Evolutionary conservation across 768 basidiomycete genomes (phyloP).

Genomic region (Tephrocybe sp.): DNA sequence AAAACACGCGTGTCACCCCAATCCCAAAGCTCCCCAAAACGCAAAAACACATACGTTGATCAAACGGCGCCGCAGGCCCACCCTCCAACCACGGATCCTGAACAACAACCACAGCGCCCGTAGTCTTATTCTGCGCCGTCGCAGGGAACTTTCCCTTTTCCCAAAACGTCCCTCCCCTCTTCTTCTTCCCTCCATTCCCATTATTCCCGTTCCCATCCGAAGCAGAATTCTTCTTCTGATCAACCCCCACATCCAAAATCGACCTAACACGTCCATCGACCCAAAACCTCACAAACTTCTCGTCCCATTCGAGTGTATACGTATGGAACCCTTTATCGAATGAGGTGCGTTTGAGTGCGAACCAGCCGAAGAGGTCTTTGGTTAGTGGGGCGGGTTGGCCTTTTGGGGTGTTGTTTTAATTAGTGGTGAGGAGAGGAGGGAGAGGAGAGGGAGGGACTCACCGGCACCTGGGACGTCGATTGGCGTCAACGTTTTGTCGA

Average conservation of each 20-base stretch:
- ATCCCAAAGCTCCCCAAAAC: no score
- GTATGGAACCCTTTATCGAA: conserved; percentile 67
- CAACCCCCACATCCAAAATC: conserved; percentile 57
- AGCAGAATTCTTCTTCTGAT: conserved; percentile 30
- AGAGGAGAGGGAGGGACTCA: neutral
- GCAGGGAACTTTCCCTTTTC: conserved; percentile 59
- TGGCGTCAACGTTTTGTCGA: conserved; percentile 18
- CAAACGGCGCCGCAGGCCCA: conserved; percentile 72
- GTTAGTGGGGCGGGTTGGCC: conserved; percentile 11
- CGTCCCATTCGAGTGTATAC: conserved; percentile 77
- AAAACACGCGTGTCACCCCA: no score
- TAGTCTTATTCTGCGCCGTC: conserved; percentile 55
- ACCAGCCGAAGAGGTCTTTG: conserved; percentile 41
- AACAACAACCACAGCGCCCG: conserved; percentile 51
- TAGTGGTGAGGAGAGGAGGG: neutral
- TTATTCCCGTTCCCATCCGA: conserved; percentile 29
- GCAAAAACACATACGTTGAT: conserved; percentile 55
- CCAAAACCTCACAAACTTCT: conserved; percentile 67
- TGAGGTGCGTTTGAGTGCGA: conserved; percentile 46
- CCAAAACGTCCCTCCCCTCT: conserved; percentile 57
- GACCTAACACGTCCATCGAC: conserved; percentile 69
- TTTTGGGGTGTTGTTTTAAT: conserved; percentile 30
- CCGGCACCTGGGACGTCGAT: conserved; percentile 9
- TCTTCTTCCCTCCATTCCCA: conserved; percentile 17
- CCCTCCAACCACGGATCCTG: conserved; percentile 64